Conservation (phyloP, 1,284 basidiomycete species). For the Ceraceosorus guamensis region DNA sequence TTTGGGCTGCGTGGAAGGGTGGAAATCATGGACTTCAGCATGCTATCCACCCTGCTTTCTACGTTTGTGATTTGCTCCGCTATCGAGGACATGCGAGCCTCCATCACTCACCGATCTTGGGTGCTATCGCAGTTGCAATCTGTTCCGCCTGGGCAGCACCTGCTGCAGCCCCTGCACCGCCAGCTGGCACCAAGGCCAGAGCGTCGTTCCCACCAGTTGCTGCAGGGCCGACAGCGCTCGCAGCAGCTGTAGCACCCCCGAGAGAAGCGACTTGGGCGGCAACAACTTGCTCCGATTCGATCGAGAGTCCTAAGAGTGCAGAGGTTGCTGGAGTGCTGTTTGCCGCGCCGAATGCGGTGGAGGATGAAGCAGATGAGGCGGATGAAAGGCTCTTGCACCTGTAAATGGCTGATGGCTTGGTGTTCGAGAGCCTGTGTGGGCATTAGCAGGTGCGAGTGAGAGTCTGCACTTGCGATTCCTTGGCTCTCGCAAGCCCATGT, state of each 20-base stretch:
- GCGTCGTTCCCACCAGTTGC: neutral
- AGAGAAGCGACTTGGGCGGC: slow-evolving; percentile 30
- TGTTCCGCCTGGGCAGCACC: slow-evolving; percentile 4
- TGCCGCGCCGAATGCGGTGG: neutral
- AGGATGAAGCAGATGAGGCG: neutral
- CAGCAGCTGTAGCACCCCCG: slow-evolving; percentile 1
- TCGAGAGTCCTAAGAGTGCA: slow-evolving; percentile 38
- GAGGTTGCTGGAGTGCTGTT: slow-evolving; percentile 6
- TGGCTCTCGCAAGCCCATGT: too few species aligned
- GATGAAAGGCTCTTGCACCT: slow-evolving; percentile 11
- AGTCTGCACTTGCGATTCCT: neutral
- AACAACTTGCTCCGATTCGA: slow-evolving; percentile 34
- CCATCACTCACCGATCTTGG: slow-evolving; percentile 32
- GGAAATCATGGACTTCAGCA: neutral
- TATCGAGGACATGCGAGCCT: neutral
- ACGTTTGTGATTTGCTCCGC: neutral
- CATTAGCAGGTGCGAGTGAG: neutral
- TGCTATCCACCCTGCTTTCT: neutral
- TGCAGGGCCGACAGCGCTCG: neutral
- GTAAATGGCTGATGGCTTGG: slow-evolving; percentile 46
- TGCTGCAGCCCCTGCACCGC: slow-evolving; percentile 2
- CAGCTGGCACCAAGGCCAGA: neutral
- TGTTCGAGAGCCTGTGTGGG: slow-evolving; percentile 26
- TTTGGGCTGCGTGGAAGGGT: slow-evolving; percentile 20
- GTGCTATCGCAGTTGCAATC: slow-evolving; percentile 18